phyloP scores from a whole-genome alignment of 2,329 filamentous ascomycete genomes.

The Bipolaris victoriae region DNA sequence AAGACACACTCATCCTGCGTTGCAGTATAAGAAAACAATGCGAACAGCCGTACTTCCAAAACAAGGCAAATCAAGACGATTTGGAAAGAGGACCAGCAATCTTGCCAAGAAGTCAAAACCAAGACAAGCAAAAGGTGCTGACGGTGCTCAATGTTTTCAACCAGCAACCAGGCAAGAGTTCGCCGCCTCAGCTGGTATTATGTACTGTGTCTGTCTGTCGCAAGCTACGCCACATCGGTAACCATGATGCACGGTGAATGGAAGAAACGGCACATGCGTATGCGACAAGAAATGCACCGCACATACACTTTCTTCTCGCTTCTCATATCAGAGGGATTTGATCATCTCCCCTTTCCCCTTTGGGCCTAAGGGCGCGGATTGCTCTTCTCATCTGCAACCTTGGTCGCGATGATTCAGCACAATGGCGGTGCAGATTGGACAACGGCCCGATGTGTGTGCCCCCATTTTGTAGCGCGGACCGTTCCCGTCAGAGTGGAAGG shows the following conservation, averaged over 20 bases:
- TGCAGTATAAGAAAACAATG: not conserved
- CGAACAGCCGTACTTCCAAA: not conserved
- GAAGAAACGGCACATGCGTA: not conserved
- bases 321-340: not conserved
- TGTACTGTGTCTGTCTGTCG: constrained; percentile 3
- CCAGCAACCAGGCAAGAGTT: not conserved
- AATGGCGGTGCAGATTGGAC: constrained; percentile 3
- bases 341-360: not conserved
- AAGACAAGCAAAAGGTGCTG: constrained; percentile 1
- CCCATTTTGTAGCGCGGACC: not conserved
- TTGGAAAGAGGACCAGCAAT: not conserved
- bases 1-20: not conserved
- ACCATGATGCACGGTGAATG: not conserved
- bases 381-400: constrained; percentile 11
- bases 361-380: not conserved
- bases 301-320: not conserved
- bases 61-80: not conserved
- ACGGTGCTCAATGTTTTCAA: not conserved
- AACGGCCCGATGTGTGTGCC: not conserved
- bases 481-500: not conserved
- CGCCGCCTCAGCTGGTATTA: constrained; percentile 6
- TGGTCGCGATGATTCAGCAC: constrained; percentile 11
- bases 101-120: not conserved
- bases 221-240: not conserved
- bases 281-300: not conserved